Conservation (phyloP, 108 stramenopile genomes). For the Aurantiochytrium sp. region DNA sequence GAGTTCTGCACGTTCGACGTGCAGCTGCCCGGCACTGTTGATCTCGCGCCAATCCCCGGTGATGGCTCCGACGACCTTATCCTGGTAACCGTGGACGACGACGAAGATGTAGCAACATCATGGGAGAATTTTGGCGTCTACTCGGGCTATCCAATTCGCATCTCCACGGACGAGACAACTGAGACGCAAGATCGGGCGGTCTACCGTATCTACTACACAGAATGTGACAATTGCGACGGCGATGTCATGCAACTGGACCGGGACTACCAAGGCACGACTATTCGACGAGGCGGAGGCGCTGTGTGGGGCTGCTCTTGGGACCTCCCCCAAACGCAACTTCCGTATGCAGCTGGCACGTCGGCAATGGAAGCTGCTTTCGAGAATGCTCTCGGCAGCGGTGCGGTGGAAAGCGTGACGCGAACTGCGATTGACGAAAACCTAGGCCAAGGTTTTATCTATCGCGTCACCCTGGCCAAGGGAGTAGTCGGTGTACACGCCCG, state of each 20-base stretch:
- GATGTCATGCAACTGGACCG: neutral
- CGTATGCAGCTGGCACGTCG: neutral
- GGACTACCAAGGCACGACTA: neutral
- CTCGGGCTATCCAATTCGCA: neutral
- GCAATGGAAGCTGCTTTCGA: neutral
- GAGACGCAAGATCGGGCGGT: neutral
- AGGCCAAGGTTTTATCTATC: neutral
- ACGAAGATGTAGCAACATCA: neutral
- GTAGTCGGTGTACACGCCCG: neutral
- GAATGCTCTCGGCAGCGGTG: neutral
- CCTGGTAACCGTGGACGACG: neutral
- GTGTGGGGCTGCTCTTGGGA: neutral
- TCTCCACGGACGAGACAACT: neutral
- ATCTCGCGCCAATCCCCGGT: neutral
- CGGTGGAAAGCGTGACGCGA: neutral
- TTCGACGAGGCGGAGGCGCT: neutral
- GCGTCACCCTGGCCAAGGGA: neutral
- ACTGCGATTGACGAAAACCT: neutral
- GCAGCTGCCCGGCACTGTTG: neutral
- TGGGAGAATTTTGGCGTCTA: constrained; percentile 10
- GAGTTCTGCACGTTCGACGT: constrained; percentile 4
- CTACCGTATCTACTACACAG: neutral
- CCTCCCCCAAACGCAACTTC: neutral
- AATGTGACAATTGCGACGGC: neutral
- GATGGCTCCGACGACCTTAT: neutral